Evolutionary conservation across 208 protist genomes (phyloP).

Genomic region (Leishmania gerbilli): DNA sequence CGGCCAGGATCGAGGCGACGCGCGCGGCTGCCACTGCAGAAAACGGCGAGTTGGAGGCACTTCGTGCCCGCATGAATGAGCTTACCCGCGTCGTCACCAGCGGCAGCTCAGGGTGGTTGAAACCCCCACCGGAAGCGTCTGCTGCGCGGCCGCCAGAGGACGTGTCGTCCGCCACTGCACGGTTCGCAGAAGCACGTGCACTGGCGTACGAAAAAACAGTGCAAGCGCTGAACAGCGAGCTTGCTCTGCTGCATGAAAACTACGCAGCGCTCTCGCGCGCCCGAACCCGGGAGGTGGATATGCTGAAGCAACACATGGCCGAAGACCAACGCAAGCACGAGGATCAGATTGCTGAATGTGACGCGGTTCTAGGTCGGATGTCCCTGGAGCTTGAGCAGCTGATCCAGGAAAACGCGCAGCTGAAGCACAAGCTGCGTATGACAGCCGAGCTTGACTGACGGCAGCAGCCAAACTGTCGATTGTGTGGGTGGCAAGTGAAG

Average conservation of each 20-base stretch:
- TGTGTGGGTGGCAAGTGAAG: neutral
- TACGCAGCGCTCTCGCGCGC: conserved; percentile 24
- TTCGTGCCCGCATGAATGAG: conserved; percentile 24
- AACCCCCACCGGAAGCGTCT: neutral
- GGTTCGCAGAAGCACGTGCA: conserved; percentile 26
- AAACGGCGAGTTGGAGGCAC: conserved; percentile 4
- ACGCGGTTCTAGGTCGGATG: conserved; percentile 54
- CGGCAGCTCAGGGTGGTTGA: neutral
- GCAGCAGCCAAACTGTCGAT: neutral
- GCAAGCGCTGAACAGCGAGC: conserved; percentile 55
- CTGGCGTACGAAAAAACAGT: conserved; percentile 59
- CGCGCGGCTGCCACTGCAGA: neutral
- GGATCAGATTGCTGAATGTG: conserved; percentile 54
- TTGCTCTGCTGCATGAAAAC: conserved; percentile 42
- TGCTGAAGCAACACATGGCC: conserved; percentile 3
- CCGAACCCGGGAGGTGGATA: conserved; percentile 12
- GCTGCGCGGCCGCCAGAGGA: neutral
- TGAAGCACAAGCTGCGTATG: conserved; percentile 42
- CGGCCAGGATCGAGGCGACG: neutral
- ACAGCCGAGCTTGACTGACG: neutral
- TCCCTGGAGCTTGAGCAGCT: conserved; percentile 69
- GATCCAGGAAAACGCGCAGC: conserved; percentile 63
- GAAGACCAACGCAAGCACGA: conserved; percentile 25
- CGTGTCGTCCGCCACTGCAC: neutral
- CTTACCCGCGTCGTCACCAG: conserved; percentile 3